phyloP scores from a whole-genome alignment of 768 basidiomycete species.

The Amanita exitialis region DNA sequence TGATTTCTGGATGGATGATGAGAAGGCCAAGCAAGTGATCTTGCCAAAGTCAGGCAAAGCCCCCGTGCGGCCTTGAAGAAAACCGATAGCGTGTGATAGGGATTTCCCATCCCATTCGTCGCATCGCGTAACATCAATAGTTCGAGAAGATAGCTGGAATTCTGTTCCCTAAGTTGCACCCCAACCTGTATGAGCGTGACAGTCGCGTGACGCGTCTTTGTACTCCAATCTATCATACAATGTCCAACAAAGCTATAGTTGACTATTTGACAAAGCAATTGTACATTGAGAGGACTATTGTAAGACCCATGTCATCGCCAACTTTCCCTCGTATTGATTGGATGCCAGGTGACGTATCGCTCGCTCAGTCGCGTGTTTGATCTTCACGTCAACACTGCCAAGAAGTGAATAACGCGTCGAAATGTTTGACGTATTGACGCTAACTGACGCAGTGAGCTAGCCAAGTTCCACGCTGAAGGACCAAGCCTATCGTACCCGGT shows the following conservation, averaged over 20 bases:
- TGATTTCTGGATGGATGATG: too few relatives aligned
- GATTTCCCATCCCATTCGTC: too few relatives aligned
- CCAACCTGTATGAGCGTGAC: too few relatives aligned
- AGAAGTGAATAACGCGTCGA: slow-evolving; percentile 40
- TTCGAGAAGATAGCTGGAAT: too few relatives aligned
- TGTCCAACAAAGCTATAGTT: slow-evolving; percentile 31
- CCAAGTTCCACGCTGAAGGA: slow-evolving; percentile 40
- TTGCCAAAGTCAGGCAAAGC: too few relatives aligned
- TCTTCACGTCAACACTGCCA: slow-evolving; percentile 70
- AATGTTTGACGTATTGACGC: neutral
- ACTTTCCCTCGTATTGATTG: neutral
- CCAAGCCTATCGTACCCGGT: slow-evolving; percentile 27
- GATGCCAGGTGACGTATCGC: slow-evolving; percentile 66
- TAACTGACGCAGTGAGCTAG: slow-evolving; percentile 43
- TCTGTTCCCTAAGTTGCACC: too few relatives aligned
- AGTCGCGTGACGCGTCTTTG: too few relatives aligned
- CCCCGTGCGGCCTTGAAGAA: too few relatives aligned
- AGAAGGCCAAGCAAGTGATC: too few relatives aligned
- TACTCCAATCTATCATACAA: too few relatives aligned
- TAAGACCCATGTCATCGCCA: slow-evolving; percentile 12
- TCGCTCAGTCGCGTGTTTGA: slow-evolving; percentile 61
- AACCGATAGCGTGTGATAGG: too few relatives aligned
- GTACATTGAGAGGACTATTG: slow-evolving; percentile 40
- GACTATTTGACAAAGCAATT: slow-evolving; percentile 44
- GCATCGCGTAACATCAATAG: too few relatives aligned